These are phyloP conservation scores for Aphanomyces stellatus DNA, from an alignment of 352 stramenopile species.

Conservation along the genomic window DNA sequence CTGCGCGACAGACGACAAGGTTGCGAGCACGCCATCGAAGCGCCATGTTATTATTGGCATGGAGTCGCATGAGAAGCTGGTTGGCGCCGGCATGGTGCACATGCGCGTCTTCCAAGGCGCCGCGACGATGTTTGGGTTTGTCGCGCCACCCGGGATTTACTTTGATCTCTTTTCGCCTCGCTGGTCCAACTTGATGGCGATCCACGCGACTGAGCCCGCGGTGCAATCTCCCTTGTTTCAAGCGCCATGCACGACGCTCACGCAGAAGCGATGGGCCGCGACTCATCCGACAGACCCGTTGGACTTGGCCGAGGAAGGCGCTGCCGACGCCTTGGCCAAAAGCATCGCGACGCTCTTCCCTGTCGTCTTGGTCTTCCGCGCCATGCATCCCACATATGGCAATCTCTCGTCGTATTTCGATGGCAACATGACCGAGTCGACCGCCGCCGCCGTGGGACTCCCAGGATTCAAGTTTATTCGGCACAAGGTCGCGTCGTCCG, in stretches of 20 bases:
- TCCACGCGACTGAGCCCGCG: constrained; percentile 31
- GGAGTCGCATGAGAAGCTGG: constrained; percentile 33
- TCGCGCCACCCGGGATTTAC: constrained; percentile 56
- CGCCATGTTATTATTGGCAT: constrained; percentile 46
- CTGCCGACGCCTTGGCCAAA: constrained; percentile 52
- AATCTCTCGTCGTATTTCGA: constrained; percentile 78
- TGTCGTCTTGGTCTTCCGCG: constrained; percentile 63
- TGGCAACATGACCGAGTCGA: constrained; percentile 23
- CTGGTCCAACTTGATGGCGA: constrained; percentile 64
- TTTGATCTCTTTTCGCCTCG: constrained; percentile 75
- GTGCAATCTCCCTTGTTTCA: constrained; percentile 16
- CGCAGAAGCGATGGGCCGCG: neutral
- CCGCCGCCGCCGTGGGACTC: constrained; percentile 31
- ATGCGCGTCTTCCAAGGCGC: constrained; percentile 75
- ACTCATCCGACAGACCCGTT: constrained; percentile 13
- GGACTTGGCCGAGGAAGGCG: constrained; percentile 63
- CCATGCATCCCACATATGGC: constrained; percentile 50
- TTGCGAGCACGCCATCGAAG: neutral
- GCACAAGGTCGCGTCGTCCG: constrained; percentile 27
- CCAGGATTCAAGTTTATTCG: constrained; percentile 79
- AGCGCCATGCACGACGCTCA: constrained; percentile 12
- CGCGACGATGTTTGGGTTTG: constrained; percentile 61
- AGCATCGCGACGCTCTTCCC: constrained; percentile 50
- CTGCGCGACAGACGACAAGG: constrained; percentile 19
- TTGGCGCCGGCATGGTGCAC: constrained; percentile 67